Conservation (phyloP, 176 grass and related monocot species). For the Pontederia paniculata region DNA sequence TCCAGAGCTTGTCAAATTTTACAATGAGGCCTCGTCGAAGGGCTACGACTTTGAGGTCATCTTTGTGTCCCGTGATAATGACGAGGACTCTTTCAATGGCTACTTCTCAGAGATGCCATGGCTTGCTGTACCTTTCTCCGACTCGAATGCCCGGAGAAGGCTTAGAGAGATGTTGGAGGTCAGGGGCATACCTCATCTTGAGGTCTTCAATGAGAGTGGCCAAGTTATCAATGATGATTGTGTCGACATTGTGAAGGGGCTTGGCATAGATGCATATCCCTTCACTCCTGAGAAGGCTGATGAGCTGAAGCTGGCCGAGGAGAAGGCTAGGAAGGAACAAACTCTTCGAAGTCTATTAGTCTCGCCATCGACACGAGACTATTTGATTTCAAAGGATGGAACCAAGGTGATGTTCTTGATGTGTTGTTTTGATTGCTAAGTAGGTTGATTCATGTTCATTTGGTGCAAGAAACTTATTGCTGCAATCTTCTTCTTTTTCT, state of each 20-base stretch:
- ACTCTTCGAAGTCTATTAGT: constrained; percentile 48
- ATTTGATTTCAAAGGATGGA: constrained; percentile 49
- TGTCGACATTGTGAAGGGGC: constrained; percentile 28
- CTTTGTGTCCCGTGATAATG: not conserved
- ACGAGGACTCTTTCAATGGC: constrained; percentile 1
- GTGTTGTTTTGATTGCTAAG: no score
- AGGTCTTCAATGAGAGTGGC: constrained; percentile 43
- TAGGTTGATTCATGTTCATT: no score
- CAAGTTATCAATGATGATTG: constrained; percentile 36
- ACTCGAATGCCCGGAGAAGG: not conserved
- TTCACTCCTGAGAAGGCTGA: constrained; percentile 49
- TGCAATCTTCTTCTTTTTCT: no score
- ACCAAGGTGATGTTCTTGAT: constrained; percentile 39
- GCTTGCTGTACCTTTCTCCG: constrained; percentile 5
- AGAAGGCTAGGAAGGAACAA: constrained; percentile 52
- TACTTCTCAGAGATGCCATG: constrained; percentile 14
- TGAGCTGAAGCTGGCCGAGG: constrained; percentile 48
- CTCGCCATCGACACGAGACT: constrained; percentile 36
- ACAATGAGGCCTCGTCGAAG: not conserved
- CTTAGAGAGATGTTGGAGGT: not conserved
- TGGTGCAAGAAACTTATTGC: no score
- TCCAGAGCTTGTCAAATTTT: constrained; percentile 1
- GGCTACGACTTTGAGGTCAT: not conserved
- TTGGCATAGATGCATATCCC: constrained; percentile 58
- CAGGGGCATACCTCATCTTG: constrained; percentile 23